A percentile compares a stretch with the other conserved stretches of the same genome.
Conservation (phyloP, 345 rosid genomes). For the Erodium maritimum region DNA sequence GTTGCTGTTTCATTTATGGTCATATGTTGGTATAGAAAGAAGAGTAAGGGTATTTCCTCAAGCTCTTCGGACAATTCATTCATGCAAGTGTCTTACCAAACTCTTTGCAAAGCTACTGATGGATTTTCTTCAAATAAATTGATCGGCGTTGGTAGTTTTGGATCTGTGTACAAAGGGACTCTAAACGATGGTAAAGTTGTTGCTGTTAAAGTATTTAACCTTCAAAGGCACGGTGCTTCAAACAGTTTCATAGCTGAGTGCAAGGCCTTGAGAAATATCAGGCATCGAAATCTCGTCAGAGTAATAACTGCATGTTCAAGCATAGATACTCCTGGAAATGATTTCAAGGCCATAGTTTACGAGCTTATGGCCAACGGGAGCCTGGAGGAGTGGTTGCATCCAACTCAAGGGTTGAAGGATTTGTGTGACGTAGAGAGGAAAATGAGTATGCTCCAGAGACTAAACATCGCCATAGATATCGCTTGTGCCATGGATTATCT, state of each 20-base stretch:
- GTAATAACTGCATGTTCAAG: neutral
- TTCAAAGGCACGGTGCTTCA: neutral
- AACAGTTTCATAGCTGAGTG: constrained; percentile 11
- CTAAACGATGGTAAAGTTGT: neutral
- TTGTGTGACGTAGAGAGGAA: neutral
- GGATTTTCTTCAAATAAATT: constrained; percentile 3
- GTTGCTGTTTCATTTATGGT: neutral
- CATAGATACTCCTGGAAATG: constrained; percentile 1
- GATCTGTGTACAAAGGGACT: constrained; percentile 10
- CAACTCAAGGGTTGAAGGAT: neutral
- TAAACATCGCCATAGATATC: constrained; percentile 9
- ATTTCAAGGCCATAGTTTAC: constrained; percentile 11
- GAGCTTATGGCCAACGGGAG: constrained; percentile 12
- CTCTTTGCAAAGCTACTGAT: constrained; percentile 6
- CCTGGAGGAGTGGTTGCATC: constrained; percentile 13
- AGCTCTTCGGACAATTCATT: neutral
- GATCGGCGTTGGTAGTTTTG: constrained; percentile 7
- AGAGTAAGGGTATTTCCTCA: neutral
- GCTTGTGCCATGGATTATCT: constrained; percentile 10
- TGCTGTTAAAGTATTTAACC: constrained; percentile 10
- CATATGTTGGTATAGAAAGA: neutral
- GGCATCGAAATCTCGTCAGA: constrained; percentile 9
- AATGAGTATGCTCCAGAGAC: neutral
- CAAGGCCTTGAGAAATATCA: constrained; percentile 5
- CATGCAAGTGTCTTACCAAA: constrained; percentile 1